Base-by-base conservation (phyloP, 2,329 filamentous ascomycete genomes). In the Colletotrichum musicola region DNA sequence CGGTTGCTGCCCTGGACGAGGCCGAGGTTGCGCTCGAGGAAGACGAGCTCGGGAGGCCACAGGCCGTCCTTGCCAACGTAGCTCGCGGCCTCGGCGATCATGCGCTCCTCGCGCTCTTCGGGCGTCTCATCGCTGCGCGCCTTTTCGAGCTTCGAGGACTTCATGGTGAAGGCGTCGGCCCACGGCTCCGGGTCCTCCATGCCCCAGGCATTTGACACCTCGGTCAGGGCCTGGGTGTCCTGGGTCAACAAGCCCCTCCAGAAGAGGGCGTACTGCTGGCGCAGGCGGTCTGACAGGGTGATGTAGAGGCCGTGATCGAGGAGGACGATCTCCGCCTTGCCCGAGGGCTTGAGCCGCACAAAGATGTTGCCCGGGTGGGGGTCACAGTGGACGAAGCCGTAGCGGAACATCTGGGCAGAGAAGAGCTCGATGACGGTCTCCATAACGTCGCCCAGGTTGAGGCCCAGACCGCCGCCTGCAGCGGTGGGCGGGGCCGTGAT, bases 1-100 rank as follows among this genome's bases (percentile, higher is more conserved):
- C 93, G 90, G 74, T 93, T 93, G 76, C 92, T 92, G 0, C 88
- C 90, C 75, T 93, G 91, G 2, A 93, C 91, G 71, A 93, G 93
- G 35, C 91, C 86, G 77, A 93, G 83, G 73, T 93, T 93, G 18
- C 91, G 86, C 3, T 90, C 91, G 71, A 93, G 91, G 79, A 93
- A 93, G 72, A 93, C 88, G 44, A 93, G 86, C 73, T 93, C 91
- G 60, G 87, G 86, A 0, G 91, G 91, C 86, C 90, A 92, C 72
- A 92, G 91, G 38, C 85, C 87, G 74, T 92, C 90, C 75, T 93
- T 90, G 13, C 85, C 87, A 2, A 93, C 84, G 49, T 93, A 88
- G 14, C 79, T 77, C 53, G 76, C 76, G 7, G 79, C 72, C 7
- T 77, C 77, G 30, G 90, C 84, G 64, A 88, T 88, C 76, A 93